Evolutionary conservation across 176 grass and related monocot genomes (phyloP).

Genomic region (Raddia guianensis): DNA sequence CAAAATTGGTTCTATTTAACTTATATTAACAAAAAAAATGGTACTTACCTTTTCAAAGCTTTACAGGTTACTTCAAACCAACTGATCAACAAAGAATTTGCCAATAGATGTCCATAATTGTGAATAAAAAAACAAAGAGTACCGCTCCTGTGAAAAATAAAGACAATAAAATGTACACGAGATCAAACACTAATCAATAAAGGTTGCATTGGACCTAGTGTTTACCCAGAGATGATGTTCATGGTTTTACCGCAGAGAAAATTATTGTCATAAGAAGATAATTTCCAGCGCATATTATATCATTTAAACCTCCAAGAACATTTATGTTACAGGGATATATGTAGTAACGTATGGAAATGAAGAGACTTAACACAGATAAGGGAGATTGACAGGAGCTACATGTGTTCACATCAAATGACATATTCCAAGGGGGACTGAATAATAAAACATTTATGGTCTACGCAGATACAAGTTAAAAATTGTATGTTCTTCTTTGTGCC

Average conservation of each 20-base stretch:
- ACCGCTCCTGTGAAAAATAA: conserved; percentile 60
- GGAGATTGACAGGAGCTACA: not conserved
- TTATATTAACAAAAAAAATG: conserved; percentile 24
- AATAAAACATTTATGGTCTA: conserved; percentile 1
- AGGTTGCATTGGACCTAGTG: not conserved
- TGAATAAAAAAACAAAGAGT: conserved; percentile 71
- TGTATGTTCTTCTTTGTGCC: not conserved
- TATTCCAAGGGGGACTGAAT: not conserved
- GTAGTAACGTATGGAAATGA: conserved; percentile 5
- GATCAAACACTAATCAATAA: not conserved
- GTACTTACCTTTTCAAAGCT: conserved; percentile 76
- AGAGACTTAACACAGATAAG: conserved; percentile 1
- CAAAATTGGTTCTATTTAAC: conserved; percentile 21
- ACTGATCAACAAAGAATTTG: conserved; percentile 67
- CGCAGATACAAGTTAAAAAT: not conserved
- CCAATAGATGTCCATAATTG: conserved; percentile 69
- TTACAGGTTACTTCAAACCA: conserved; percentile 68
- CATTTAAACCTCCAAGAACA: not conserved
- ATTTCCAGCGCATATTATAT: not conserved
- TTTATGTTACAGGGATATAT: not conserved
- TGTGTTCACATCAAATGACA: not conserved
- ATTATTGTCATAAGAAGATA: not conserved
- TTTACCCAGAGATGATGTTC: conserved; percentile 3
- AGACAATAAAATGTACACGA: conserved; percentile 20
- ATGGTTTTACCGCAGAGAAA: not conserved